A percentile compares a stretch with the other conserved stretches of the same genome.
Conservation (phyloP, 768 basidiomycete genomes). For the Xerocomellus amylosporus region DNA sequence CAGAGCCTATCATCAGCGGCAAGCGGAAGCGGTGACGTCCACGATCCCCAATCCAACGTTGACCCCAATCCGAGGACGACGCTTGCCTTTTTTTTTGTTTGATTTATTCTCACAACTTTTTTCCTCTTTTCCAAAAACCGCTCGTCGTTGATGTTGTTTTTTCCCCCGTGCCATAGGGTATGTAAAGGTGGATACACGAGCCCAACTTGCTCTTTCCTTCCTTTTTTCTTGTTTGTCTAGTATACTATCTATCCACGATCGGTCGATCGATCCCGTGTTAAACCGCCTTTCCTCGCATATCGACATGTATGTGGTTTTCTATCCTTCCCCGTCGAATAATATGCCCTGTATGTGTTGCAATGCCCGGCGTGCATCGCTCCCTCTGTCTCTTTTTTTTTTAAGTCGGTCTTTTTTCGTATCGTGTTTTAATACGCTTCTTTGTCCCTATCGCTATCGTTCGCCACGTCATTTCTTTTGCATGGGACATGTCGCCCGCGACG, state of each 20-base stretch:
- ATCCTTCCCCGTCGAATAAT: too few species aligned
- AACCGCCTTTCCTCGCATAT: not conserved
- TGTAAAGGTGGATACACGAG: slow-evolving; percentile 5
- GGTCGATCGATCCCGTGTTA: not conserved
- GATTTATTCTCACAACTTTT: not conserved
- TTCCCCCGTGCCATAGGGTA: slow-evolving; percentile 9
- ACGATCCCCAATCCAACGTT: too few species aligned
- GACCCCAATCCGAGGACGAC: not conserved
- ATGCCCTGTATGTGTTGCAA: too few species aligned
- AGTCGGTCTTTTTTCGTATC: too few species aligned
- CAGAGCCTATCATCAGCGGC: slow-evolving; percentile 19
- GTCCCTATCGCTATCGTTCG: too few species aligned
- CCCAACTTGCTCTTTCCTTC: not conserved
- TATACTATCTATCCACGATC: slow-evolving; percentile 11
- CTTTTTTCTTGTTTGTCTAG: not conserved
- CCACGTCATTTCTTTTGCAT: too few species aligned
- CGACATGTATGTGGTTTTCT: not conserved
- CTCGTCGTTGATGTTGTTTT: not conserved
- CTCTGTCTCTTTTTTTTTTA: too few species aligned
- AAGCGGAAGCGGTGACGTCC: slow-evolving; percentile 23
- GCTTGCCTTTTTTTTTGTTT: not conserved
- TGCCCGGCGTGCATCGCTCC: too few species aligned
- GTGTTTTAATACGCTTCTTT: too few species aligned
- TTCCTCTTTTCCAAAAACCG: not conserved
- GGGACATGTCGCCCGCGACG: too few species aligned